Evolutionary conservation across 2,329 filamentous ascomycete species (phyloP), one percentile per base, ranked within the genome.

Genomic region (Ascochyta fabae): DNA sequence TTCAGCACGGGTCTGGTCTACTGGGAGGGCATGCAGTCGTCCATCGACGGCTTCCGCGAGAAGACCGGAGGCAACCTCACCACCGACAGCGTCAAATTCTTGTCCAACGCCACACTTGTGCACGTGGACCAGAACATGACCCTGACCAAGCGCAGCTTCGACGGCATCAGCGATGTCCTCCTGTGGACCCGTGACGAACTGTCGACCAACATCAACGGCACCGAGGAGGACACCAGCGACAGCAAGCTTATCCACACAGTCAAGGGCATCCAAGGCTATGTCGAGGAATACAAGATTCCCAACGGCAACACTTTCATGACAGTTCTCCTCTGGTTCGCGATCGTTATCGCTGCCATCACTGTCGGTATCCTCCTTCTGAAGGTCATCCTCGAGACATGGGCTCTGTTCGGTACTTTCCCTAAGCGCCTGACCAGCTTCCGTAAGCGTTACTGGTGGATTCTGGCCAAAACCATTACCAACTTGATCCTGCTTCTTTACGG

Each of bases 231-330:
- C 24, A 65, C 66, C 35, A 64, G 52, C 10, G 75, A 78, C 48
- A 74, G 67, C 67, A 81, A 81, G 60, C 66, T 81, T 40, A 77
- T 84, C 54, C 79, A 84, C 48, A 74, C 81, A 3, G 90, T 96
- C 31, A 83, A 85, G 43, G 91, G 92, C 48, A 89, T 98, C 67
- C 84, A 93, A 74, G 90, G 86, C 27, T 96, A 89, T 69, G 89
- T 88, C n/a, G 87, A 96, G 72, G 83, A 93, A 72, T 84, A 96
- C 53, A 87, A 86, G 39, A 92, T 98, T 48, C 95, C 95, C 16
- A 86, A 90, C 65, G 87, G 90, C 44, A 96, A 97, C 78, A 92
- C 92, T 1, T 98, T 98, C 80, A 96, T 99, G 93, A 97, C 92
- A 0, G 88, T 96, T 4, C 84, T 98, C 1, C 81, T 98, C 47